phyloP scores from a whole-genome alignment of 2,329 filamentous ascomycete genomes.

The Talaromyces sp. region DNA sequence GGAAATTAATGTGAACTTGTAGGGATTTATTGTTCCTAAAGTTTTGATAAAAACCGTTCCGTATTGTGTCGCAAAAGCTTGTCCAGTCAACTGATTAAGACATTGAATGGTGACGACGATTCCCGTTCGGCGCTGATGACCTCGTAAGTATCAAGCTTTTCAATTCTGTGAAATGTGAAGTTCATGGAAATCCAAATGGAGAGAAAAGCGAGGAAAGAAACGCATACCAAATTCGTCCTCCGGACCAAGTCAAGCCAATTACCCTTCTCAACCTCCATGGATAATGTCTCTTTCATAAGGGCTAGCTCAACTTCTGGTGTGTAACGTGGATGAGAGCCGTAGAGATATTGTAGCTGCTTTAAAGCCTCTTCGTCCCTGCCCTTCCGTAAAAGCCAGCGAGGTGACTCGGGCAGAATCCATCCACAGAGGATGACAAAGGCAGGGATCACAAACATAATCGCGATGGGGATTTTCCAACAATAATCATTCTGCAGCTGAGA shows the following conservation, averaged over 20 bases:
- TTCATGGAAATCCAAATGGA: too few relatives aligned
- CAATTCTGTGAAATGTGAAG: too few relatives aligned
- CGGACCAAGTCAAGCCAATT: slow-evolving; percentile 21
- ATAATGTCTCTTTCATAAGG: slow-evolving; percentile 17
- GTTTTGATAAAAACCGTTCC: not conserved
- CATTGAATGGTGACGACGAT: slow-evolving; percentile 16
- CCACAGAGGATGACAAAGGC: not conserved
- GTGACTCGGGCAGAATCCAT: not conserved
- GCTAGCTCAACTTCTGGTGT: too few relatives aligned
- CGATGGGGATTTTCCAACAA: not conserved
- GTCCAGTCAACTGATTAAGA: slow-evolving; percentile 18
- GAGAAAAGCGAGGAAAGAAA: too few relatives aligned
- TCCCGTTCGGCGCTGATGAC: not conserved
- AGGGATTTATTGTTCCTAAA: not conserved
- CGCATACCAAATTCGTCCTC: slow-evolving; percentile 18
- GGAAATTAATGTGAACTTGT: not conserved
- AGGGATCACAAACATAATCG: not conserved
- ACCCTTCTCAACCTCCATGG: slow-evolving; percentile 21
- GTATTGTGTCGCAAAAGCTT: not conserved
- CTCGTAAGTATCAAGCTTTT: too few relatives aligned
- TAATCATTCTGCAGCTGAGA: too few relatives aligned
- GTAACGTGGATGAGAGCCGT: not conserved
- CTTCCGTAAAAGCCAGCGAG: not conserved
- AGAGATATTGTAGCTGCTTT: not conserved
- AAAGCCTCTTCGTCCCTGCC: not conserved